Base-by-base conservation (phyloP, 192 early-diverging fungal genomes). In the Coemansia sp. region DNA sequence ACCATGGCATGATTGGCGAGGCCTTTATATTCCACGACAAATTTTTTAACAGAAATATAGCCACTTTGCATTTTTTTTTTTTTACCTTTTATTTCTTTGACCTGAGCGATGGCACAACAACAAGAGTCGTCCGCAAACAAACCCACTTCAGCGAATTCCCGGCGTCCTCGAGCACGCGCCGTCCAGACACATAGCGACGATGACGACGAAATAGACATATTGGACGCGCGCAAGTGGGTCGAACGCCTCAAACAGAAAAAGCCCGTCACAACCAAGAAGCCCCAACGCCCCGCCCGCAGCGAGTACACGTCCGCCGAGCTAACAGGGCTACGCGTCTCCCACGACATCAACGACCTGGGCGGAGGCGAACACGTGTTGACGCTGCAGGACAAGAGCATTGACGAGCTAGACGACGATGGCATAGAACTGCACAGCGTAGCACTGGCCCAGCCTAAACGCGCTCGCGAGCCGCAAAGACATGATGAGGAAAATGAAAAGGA, bases 291-390 rank as follows among this genome's bases (percentile, higher is more conserved):
- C 0, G 13, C 14, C 4, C 47, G 47, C 12, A 48, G 26, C 64
- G 58, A 64, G 28, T 77, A 62, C 48, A 53, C 53, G 2, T 52
- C 66, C 2, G 52, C 82, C 8, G 86, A 93, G 50, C 77, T 97
- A 5, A 65, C 78, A 7, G 95, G 95, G 0, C 64, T 96, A 11
- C 68, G 85, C 26, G 91, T 98, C 3, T 88, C 77, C 0, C 94
- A 96, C 69, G 61, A 26, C 23, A 34, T 70, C 0, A 36, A 25
- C 5, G 36, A 42, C 12, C 41, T 21, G 37, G 21, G 56, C 66
- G 28, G 86, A 2, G 82, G 76, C 2, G 95, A 96, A 53, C 84
- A 86, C 0, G 91, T 98, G 41, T 83, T 98, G 62, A 94, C 94
- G 1, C 73, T 98, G 16, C 92, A 93, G 69, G 96, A 98, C 70